phyloP scores from a whole-genome alignment of 179 eudicot genomes.

The Vitellaria paradoxa region DNA sequence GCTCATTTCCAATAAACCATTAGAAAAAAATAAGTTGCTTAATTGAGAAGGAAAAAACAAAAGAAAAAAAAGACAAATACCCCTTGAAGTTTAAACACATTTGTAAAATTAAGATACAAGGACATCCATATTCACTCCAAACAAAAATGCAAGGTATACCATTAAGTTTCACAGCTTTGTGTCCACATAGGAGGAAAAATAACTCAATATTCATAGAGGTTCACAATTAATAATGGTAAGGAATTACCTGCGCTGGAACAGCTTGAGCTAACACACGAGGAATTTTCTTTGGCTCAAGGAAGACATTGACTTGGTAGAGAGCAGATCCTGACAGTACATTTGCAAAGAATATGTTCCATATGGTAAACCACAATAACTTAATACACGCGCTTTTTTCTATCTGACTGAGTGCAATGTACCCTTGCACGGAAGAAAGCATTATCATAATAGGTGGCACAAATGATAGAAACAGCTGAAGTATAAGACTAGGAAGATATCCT shows the following conservation, averaged over 20 bases:
- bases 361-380: constrained; percentile 71
- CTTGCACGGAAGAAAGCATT: constrained; percentile 81
- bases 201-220: not conserved
- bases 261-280: constrained; percentile 68
- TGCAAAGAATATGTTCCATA: constrained; percentile 90
- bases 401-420: constrained; percentile 69
- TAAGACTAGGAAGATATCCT: constrained; percentile 97
- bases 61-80: not conserved
- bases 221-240: not conserved
- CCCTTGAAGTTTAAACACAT: not conserved
- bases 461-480: constrained; percentile 60
- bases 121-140: not conserved
- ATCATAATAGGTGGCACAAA: constrained; percentile 74
- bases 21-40: no score
- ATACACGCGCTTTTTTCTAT: constrained; percentile 81
- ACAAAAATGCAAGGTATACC: not conserved
- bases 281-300: constrained; percentile 75
- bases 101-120: not conserved
- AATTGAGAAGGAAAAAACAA: no score
- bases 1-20: no score
- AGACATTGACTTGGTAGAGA: constrained; percentile 44
- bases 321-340: constrained; percentile 88
- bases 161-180: not conserved
- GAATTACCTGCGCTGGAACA: constrained; percentile 81
- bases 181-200: not conserved